These are phyloP conservation scores for Trichophaea hybrida DNA, from an alignment of 2,329 filamentous ascomycete genomes.

Conservation along the genomic window DNA sequence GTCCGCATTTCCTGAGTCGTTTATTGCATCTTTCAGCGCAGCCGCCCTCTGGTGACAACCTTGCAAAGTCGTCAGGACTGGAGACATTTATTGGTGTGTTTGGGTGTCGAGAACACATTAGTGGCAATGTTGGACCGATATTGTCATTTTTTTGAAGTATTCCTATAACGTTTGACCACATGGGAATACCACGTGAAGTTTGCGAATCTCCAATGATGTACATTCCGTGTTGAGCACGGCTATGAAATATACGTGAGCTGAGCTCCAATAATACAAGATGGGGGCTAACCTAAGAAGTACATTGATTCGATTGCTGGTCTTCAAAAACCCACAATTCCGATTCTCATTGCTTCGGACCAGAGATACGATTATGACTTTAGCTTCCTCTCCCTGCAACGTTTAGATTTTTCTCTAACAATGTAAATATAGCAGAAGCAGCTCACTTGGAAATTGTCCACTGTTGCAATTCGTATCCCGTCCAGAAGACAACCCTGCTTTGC, in stretches of 20 bases:
- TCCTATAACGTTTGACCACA: slow-evolving; percentile 26
- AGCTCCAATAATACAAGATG: too few relatives aligned
- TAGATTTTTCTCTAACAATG: too few relatives aligned
- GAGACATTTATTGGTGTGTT: slow-evolving; percentile 39
- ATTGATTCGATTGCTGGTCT: slow-evolving; percentile 27
- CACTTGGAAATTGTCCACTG: slow-evolving; percentile 25
- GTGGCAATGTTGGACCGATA: slow-evolving; percentile 39
- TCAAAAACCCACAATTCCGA: slow-evolving; percentile 38
- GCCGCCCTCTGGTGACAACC: slow-evolving; percentile 46
- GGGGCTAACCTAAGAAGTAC: slow-evolving; percentile 23
- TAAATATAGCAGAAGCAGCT: too few relatives aligned
- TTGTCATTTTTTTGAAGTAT: slow-evolving; percentile 38
- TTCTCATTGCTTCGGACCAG: slow-evolving; percentile 54
- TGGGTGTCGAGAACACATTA: slow-evolving; percentile 48
- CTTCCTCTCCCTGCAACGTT: slow-evolving; percentile 46
- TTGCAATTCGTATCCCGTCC: slow-evolving; percentile 30
- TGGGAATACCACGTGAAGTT: slow-evolving; percentile 31
- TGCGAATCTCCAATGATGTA: slow-evolving; percentile 53
- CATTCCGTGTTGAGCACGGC: slow-evolving; percentile 54
- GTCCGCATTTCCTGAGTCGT: slow-evolving; percentile 16
- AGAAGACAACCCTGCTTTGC: slow-evolving; percentile 16
- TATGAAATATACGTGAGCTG: slow-evolving; percentile 36
- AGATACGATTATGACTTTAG: slow-evolving; percentile 54
- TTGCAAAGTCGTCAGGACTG: slow-evolving; percentile 44
- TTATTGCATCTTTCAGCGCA: slow-evolving; percentile 39